phyloP scores from a whole-genome alignment of 2,329 filamentous ascomycete species.

The Stachybotrys echinatus region DNA sequence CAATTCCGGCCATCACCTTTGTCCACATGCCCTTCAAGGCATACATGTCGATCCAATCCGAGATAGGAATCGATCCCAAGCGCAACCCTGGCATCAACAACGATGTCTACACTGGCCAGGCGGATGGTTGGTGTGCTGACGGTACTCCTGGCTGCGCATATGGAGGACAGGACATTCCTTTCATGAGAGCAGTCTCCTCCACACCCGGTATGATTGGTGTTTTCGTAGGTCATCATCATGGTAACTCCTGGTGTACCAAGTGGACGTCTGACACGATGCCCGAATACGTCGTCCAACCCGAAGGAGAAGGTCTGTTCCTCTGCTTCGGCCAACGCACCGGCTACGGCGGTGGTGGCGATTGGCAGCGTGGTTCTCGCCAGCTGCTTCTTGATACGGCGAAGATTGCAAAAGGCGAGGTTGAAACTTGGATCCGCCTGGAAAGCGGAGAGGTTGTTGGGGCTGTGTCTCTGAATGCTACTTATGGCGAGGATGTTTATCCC shows the following conservation, averaged over 20 bases:
- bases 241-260: conserved; percentile 43
- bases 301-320: conserved; percentile 24
- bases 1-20: conserved; percentile 40
- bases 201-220: conserved; percentile 45
- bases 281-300: conserved; percentile 10
- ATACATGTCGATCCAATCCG: conserved; percentile 30
- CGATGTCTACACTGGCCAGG: conserved; percentile 23
- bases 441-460: conserved; percentile 39
- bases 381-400: conserved; percentile 23
- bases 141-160: conserved; percentile 18
- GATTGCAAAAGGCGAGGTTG: conserved; percentile 34
- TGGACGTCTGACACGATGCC: conserved; percentile 20
- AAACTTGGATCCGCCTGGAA: conserved; percentile 55
- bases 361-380: conserved; percentile 47
- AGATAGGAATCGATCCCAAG: conserved; percentile 16
- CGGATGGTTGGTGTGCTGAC: conserved; percentile 23
- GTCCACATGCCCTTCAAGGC: conserved; percentile 43
- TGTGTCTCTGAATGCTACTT: conserved; percentile 50
- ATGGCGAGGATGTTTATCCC: conserved; percentile 46
- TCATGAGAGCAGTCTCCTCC: conserved; percentile 49
- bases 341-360: conserved; percentile 59
- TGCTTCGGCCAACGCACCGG: conserved; percentile 58
- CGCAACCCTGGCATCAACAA: conserved; percentile 27
- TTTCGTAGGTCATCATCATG: conserved; percentile 58
- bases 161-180: conserved; percentile 43